phyloP scores from a whole-genome alignment of 2,329 filamentous ascomycete species.

The Pseudocercospora cruenta region DNA sequence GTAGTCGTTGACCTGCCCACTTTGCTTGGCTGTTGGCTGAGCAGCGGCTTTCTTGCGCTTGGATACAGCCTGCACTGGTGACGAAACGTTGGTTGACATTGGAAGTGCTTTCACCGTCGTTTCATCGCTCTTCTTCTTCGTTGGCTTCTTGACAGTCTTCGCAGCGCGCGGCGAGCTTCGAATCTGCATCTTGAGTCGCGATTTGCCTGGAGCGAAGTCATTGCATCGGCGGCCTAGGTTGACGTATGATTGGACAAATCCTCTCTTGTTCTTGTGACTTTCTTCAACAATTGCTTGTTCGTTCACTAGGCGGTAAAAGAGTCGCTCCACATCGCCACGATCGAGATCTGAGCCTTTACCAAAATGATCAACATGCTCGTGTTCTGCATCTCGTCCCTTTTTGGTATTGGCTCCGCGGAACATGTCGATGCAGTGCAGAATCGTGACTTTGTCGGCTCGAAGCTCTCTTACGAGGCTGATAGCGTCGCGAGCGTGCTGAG shows the following conservation, averaged over 20 bases:
- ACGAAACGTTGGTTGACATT: slow-evolving; percentile 69
- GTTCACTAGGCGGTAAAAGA: slow-evolving; percentile 76
- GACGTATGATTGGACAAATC: slow-evolving; percentile 77
- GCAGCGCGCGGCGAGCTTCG: slow-evolving; percentile 38
- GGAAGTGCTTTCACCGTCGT: slow-evolving; percentile 54
- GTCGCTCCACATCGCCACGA: slow-evolving; percentile 75
- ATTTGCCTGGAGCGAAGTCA: slow-evolving; percentile 50
- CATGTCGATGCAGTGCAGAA: slow-evolving; percentile 81
- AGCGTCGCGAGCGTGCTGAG: slow-evolving; percentile 70
- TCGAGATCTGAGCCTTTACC: slow-evolving; percentile 72
- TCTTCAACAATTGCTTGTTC: slow-evolving; percentile 75
- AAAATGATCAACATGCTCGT: slow-evolving; percentile 61
- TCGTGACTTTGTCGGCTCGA: slow-evolving; percentile 65
- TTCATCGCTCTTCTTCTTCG: slow-evolving; percentile 39
- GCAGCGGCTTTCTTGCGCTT: slow-evolving; percentile 40
- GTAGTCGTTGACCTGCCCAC: slow-evolving; percentile 40
- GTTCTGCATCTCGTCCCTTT: slow-evolving; percentile 57
- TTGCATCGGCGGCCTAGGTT: slow-evolving; percentile 49
- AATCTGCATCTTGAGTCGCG: slow-evolving; percentile 57
- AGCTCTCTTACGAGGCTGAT: slow-evolving; percentile 68
- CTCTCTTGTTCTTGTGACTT: slow-evolving; percentile 44
- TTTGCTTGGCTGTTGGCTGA: slow-evolving; percentile 32
- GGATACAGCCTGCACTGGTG: slow-evolving; percentile 58
- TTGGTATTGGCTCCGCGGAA: slow-evolving; percentile 71
- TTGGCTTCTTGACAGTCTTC: slow-evolving; percentile 40